Conservation (phyloP, 176 grass and related monocot genomes). For the Musa beccarii region DNA sequence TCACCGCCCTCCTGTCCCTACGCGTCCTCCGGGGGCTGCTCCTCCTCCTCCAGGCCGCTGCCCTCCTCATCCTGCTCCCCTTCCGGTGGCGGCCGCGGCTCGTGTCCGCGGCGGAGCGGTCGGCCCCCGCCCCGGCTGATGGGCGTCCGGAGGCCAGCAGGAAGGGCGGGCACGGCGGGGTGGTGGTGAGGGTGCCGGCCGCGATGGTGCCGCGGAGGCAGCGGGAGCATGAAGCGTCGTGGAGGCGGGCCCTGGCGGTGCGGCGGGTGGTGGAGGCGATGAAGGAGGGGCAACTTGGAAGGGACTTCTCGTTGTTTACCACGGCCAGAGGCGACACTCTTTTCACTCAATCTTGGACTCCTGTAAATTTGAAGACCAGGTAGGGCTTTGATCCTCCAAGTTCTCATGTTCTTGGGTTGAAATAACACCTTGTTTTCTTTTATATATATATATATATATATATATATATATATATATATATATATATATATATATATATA, state of each 20-base stretch:
- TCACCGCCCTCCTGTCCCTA: constrained; percentile 1
- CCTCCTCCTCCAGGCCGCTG: neutral
- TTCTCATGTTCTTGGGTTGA: neutral
- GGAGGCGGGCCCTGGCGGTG: constrained; percentile 9
- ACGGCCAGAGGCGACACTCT: constrained; percentile 14
- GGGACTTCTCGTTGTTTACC: constrained; percentile 3
- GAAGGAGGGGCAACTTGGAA: neutral
- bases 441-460: too few relatives aligned
- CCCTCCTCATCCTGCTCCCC: constrained; percentile 3
- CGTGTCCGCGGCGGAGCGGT: neutral
- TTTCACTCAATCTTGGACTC: constrained; percentile 22
- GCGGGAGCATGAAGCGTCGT: constrained; percentile 1
- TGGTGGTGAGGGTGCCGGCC: constrained; percentile 1
- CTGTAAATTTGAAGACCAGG: neutral
- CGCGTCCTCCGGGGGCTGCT: neutral
- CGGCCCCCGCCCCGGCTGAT: neutral
- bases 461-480: too few relatives aligned
- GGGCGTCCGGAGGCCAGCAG: neutral
- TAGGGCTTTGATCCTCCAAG: neutral
- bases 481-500: too few relatives aligned
- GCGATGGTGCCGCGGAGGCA: neutral
- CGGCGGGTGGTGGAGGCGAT: neutral
- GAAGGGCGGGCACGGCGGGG: neutral
- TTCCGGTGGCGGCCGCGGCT: neutral
- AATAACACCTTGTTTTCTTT: neutral